Base-by-base conservation (phyloP, 768 basidiomycete species). In the Udeniomyces megalosporus region DNA sequence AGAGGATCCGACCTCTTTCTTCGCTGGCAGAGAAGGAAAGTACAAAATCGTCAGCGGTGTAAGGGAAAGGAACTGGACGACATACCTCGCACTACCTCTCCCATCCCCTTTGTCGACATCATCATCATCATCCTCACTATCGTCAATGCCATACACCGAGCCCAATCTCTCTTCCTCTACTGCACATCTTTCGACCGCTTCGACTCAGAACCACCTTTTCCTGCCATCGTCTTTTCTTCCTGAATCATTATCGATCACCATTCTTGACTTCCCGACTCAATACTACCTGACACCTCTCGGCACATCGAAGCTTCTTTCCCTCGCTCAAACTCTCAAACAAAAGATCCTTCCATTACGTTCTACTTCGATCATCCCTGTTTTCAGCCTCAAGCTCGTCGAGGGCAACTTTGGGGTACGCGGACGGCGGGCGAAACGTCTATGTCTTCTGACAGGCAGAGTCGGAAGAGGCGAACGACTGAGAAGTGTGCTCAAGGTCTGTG, bases 401-500 rank as follows among this genome's bases (percentile, higher is more conserved):
- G 76, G 79, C 58, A 71, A 78, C 0, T 77, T 74, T 45, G 75
- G 74, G 0, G 72, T 78, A 1, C 79, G 84, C 2, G 38, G 55
- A 11, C 17, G 46, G 26, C 42, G 55, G 11, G 55, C 54, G 20
- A 57, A 56, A 44, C 79, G 79, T 56, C 70, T 91, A 61, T 74
- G 79, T 32, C 78, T 91, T 5, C 76, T 90, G 26, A 80, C 78
- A n/a, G 88, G 90, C 68, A 80, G 84, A 69, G 76, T 78, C 0
- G 85, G 86, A 0, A 72, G 81, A 0, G 73, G 85, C 0, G 63
- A 65, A 61, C 83, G 81, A 0, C 71, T 90, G 31, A 77, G 81
- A 47, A 85, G 88, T 62, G 79, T 90, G 5, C 74, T 91, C n/a
- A 81, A 84, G 65, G 84, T 87, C 67, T 83, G 81, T 56, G 82